Base-by-base conservation (phyloP, 2,329 filamentous ascomycete genomes). In the Neofusicoccum umdonicola region DNA sequence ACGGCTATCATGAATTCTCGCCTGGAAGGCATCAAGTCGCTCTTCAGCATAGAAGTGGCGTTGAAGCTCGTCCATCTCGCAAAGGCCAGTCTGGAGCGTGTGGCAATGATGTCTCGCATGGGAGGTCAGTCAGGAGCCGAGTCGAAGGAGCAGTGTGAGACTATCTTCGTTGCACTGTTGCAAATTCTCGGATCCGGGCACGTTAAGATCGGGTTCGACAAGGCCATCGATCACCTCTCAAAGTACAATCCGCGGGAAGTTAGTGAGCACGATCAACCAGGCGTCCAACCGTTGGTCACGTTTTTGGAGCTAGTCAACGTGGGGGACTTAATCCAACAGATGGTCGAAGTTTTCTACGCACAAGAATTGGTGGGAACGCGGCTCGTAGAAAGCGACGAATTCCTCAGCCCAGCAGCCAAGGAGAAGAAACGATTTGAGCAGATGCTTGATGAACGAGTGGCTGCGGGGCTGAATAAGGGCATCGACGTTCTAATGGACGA, bases 401-500 rank as follows among this genome's bases (percentile, higher is more conserved):
- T 99, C 72, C 83, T 99, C 54, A 92, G 96, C 73, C 90, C 93
- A 19, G 92, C 93, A 0, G 90, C 91, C 37, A 90, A 97, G 71
- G 93, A 95, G 68, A 99, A 99, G 86, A 98, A 97, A 81, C 93
- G 92, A 69, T 99, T 98, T 72, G 95, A 99, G 82, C 93, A 97
- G 74, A 97, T 97, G 90, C 88, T 99, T 1, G 95, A 99, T 73
- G 95, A 98, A 78, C 91, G 92, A 66, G 95, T 99, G 7, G 95
- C 95, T 3, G 93, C 94, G 8, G 96, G 96, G 1, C 82, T 99
- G 67, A 97, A 97, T 78, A 97, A 96, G 80, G 95, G 95, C 68
- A 98, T 99, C 68, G 94, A 99, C 73, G 95, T 97, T 65, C 85
- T 99, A 48, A 98, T 99, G 90, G 93, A 96, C 71, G 95, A 99